These are phyloP conservation scores for Vitis labrusca DNA, from an alignment of 164 flowering plant genomes.

Conservation along the genomic window DNA sequence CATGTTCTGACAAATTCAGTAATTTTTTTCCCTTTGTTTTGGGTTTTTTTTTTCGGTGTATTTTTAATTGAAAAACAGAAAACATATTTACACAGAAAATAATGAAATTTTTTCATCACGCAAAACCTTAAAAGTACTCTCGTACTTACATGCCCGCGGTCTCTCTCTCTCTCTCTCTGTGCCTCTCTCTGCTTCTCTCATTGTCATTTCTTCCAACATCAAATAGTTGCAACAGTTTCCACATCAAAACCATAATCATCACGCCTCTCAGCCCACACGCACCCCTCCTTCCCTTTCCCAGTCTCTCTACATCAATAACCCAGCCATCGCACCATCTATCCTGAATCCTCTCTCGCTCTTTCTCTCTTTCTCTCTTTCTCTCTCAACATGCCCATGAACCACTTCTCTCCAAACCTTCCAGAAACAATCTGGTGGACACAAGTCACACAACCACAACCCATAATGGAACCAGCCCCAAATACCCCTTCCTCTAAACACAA, in stretches of 20 bases:
- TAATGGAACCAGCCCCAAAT: slow-evolving; percentile 19
- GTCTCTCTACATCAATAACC: slow-evolving; percentile 10
- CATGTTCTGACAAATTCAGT: slow-evolving; percentile 16
- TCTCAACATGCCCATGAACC: slow-evolving; percentile 29
- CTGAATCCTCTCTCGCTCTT: neutral
- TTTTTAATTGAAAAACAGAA: neutral
- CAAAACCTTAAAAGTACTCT: slow-evolving; percentile 45
- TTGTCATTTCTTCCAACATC: slow-evolving; percentile 13
- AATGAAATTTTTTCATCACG: slow-evolving; percentile 42
- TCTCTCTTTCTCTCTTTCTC: slow-evolving; percentile 14
- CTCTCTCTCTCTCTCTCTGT: slow-evolving; percentile 14
- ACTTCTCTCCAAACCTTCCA: slow-evolving; percentile 25
- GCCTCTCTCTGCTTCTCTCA: slow-evolving; percentile 26
- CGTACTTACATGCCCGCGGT: slow-evolving; percentile 19
- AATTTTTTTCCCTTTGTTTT: neutral
- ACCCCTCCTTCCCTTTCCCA: neutral
- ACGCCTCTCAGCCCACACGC: slow-evolving; percentile 8
- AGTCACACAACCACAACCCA: neutral
- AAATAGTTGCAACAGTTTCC: slow-evolving; percentile 18
- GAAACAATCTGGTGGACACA: slow-evolving; percentile 29
- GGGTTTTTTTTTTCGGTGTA: neutral
- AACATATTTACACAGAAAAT: slow-evolving; percentile 16
- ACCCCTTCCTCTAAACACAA: slow-evolving; percentile 7
- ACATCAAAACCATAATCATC: slow-evolving; percentile 20
- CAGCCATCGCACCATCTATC: neutral